phyloP scores from a whole-genome alignment of 1,284 basidiomycete species.

The Sanghuangporus weigelae region DNA sequence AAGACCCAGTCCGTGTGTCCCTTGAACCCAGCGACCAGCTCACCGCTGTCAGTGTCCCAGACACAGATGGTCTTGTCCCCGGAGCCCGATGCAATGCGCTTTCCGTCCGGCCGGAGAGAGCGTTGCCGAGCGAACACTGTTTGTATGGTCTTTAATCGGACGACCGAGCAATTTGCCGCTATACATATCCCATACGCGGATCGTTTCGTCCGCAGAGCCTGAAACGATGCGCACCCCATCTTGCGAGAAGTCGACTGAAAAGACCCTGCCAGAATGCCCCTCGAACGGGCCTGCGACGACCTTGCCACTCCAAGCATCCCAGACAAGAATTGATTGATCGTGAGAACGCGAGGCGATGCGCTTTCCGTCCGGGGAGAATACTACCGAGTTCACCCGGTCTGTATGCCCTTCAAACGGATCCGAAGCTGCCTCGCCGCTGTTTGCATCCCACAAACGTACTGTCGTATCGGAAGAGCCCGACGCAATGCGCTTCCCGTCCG shows the following conservation, averaged over 20 bases:
- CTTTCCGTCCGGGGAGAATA: background rate
- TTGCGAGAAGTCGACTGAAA: background rate
- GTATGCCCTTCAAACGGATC: background rate
- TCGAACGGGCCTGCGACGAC: background rate
- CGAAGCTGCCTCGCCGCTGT: background rate
- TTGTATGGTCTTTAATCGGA: background rate
- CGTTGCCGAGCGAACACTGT: background rate
- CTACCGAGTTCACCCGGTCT: background rate
- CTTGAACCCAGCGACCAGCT: background rate
- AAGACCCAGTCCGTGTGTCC: background rate
- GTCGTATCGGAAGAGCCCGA: background rate
- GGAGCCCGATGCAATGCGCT: background rate
- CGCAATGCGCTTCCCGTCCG: background rate
- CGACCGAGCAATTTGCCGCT: no score
- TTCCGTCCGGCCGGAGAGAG: background rate
- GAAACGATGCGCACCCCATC: background rate
- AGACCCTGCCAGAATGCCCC: background rate
- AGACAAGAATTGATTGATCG: conserved; percentile 1
- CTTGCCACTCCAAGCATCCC: background rate
- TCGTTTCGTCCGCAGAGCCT: background rate
- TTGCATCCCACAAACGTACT: background rate
- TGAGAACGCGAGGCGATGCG: background rate
- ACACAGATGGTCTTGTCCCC: background rate
- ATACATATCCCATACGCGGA: background rate
- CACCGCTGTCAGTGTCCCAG: background rate